phyloP scores from a whole-genome alignment of 352 stramenopile genomes.

The Globisporangium rhizosaccharum region DNA sequence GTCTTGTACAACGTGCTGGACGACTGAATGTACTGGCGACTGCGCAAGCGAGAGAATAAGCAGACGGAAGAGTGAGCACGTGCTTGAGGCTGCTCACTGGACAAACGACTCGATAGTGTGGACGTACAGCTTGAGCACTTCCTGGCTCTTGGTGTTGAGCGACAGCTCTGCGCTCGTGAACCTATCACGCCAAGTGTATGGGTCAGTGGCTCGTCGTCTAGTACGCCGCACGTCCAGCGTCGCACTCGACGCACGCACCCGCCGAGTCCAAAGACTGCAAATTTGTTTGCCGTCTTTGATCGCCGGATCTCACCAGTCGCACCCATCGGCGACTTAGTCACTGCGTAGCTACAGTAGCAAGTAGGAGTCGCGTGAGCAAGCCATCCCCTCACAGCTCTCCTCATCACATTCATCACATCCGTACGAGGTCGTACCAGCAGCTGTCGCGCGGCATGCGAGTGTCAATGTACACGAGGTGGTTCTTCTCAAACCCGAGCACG shows the following conservation, averaged over 20 bases:
- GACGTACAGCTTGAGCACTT: conserved; percentile 33
- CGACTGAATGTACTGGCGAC: conserved; percentile 8
- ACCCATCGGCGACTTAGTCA: conserved; percentile 40
- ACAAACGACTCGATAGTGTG: neutral
- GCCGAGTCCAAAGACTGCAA: conserved; percentile 56
- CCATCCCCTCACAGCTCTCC: neutral
- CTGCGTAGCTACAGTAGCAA: conserved; percentile 29
- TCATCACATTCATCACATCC: neutral
- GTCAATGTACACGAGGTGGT: conserved; percentile 59
- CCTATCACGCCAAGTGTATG: conserved; percentile 12
- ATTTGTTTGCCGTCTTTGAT: conserved; percentile 30
- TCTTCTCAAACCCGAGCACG: conserved; percentile 61
- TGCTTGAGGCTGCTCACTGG: neutral
- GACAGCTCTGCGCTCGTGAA: conserved; percentile 35
- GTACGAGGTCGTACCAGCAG: conserved; percentile 28
- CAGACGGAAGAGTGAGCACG: neutral
- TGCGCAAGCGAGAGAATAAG: neutral
- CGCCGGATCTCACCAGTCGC: conserved; percentile 52
- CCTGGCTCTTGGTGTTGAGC: conserved; percentile 15
- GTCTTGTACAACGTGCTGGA: conserved; percentile 54
- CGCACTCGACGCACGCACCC: conserved; percentile 25
- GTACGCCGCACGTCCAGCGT: too few species aligned
- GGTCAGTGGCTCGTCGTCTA: neutral
- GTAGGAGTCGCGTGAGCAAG: neutral
- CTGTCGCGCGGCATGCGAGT: conserved; percentile 45